These are phyloP conservation scores for Venturia aucupariae DNA, from an alignment of 2,329 filamentous ascomycete species.

Conservation along the genomic window DNA sequence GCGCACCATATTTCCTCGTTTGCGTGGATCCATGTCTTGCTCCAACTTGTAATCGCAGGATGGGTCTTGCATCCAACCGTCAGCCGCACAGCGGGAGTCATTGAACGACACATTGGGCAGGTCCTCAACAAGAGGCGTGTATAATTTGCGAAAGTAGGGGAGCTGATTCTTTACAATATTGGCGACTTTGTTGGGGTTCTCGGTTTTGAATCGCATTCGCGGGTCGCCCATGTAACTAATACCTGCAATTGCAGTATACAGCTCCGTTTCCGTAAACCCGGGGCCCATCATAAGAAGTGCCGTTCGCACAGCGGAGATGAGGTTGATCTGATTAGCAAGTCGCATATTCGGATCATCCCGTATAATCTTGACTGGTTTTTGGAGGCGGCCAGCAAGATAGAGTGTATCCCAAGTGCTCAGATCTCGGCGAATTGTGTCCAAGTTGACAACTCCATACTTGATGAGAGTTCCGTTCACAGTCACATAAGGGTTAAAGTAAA, in stretches of 20 bases:
- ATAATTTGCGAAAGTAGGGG: conserved; percentile 81
- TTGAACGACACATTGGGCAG: conserved; percentile 80
- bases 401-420: conserved; percentile 87
- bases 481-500: conserved; percentile 96
- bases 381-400: conserved; percentile 90
- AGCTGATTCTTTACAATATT: conserved; percentile 94
- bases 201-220: conserved; percentile 84
- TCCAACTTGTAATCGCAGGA: conserved; percentile 54
- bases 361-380: conserved; percentile 97
- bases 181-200: conserved; percentile 83
- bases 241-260: conserved; percentile 85
- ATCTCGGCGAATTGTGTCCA: conserved; percentile 80
- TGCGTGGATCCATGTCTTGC: conserved; percentile 89
- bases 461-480: conserved; percentile 92
- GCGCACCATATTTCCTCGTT: conserved; percentile 92
- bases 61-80: conserved; percentile 53
- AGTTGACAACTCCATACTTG: conserved; percentile 95
- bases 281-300: conserved; percentile 78
- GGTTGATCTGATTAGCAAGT: conserved; percentile 90
- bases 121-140: conserved; percentile 79
- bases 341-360: conserved; percentile 88
- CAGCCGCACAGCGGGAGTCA: conserved; percentile 9
- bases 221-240: conserved; percentile 93
- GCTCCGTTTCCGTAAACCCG: conserved; percentile 73
- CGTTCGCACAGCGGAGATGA: conserved; percentile 83